Evolutionary conservation across 768 basidiomycete genomes (phyloP).

Genomic region (Mycena maculata): DNA sequence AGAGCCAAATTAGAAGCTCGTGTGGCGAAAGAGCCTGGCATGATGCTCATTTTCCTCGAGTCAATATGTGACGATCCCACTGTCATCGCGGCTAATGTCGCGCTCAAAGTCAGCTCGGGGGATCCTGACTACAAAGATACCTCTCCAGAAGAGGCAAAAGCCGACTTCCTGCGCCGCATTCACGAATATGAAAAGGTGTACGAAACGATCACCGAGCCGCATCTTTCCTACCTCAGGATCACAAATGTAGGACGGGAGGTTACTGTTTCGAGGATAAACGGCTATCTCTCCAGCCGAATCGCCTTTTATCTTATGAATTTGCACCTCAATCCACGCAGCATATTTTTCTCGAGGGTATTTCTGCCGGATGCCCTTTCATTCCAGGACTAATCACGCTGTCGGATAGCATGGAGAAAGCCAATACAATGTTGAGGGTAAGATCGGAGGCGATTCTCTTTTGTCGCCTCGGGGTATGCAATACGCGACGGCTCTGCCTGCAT

Average conservation of each 20-base stretch:
- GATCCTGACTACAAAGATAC: conserved; percentile 98
- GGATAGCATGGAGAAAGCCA: conserved; percentile 96
- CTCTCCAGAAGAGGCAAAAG: conserved; percentile 85
- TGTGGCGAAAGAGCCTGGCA: conserved; percentile 86
- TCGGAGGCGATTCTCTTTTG: conserved; percentile 95
- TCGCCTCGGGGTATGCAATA: conserved; percentile 89
- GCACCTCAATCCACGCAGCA: conserved; percentile 95
- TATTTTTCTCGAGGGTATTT: conserved; percentile 93
- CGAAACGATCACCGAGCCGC: conserved; percentile 92
- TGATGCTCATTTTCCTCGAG: conserved; percentile 93
- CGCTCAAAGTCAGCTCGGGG: conserved; percentile 93
- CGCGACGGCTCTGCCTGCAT: conserved; percentile 82
- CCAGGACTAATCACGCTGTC: conserved; percentile 16
- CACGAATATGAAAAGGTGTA: conserved; percentile 95
- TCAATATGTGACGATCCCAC: conserved; percentile 94
- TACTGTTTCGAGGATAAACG: conserved; percentile 86
- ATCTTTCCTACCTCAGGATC: conserved; percentile 91
- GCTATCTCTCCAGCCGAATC: conserved; percentile 96
- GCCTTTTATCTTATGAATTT: conserved; percentile 99
- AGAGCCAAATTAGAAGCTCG: conserved; percentile 88
- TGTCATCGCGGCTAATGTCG: conserved; percentile 95
- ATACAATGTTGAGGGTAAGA: conserved; percentile 95
- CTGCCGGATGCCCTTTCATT: neutral
- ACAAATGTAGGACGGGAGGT: conserved; percentile 94
- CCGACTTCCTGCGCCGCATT: conserved; percentile 92